Base-by-base conservation (phyloP, 495 filamentous ascomycete species). In the Saxispiralis lemnorum region DNA sequence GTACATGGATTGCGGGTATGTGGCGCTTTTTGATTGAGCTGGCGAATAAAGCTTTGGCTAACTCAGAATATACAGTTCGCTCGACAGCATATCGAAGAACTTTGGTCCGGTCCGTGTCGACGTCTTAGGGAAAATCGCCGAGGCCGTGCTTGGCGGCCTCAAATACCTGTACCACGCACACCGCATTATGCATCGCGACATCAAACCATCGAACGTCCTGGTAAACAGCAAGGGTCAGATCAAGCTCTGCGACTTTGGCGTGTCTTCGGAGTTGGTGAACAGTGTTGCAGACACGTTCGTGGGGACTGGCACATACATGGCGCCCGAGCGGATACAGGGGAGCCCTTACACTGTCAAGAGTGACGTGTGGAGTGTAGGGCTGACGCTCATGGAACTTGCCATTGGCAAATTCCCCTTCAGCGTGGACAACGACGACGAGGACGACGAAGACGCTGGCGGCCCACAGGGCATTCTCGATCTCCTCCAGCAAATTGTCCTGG, bases 251-350 rank as follows among this genome's bases (percentile, higher is more conserved):
- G 89, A 97, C 58, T 97, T 97, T 59, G 89, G 89, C 39, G 89
- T 97, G 11, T 93, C 86, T 7, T 87, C 85, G 44, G 89, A 96
- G 63, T 74, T 94, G 1, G 82, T 93, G 52, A 95, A 95, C 61
- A 95, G 88, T 10, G 82, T 97, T 43, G 89, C 89, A 41, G 84
- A 95, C 59, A 97, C 89, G 1, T 97, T 97, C 51, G 89, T 97
- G 7, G 89, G 89, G 19, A 97, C 89, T 6, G 94, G 87, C 5
- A 97, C 89, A 38, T 97, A 96, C 63, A 97, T 97, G 89, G 89
- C 89, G 0, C 89, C 89, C 0, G 89, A 97, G 62, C 78, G 89
- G 57, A 97, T 97, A 48, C 84, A 94, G 56, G 89, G 89, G 24
- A 83, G 86, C 41, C 83, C 83, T 48, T 97, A 97, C 61, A 93